Evolutionary conservation across 2,329 filamentous ascomycete genomes (phyloP).

Genomic region (Aspergillus viridinutans): DNA sequence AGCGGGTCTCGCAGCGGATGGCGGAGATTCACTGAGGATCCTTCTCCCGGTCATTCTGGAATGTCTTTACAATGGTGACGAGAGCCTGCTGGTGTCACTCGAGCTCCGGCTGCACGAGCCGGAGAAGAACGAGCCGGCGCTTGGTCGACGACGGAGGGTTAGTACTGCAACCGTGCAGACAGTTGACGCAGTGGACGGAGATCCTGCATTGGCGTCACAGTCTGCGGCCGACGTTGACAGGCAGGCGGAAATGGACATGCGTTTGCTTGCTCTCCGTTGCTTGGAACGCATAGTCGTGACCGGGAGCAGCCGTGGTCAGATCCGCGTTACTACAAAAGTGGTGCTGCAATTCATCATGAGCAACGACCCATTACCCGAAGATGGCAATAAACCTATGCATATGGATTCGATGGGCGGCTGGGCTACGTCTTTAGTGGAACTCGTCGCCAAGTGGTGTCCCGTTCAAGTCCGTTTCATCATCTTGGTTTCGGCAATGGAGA

Average conservation of each 20-base stretch:
- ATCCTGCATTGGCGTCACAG: constrained; percentile 62
- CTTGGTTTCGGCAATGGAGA: constrained; percentile 75
- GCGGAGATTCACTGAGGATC: constrained; percentile 69
- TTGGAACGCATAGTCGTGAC: constrained; percentile 80
- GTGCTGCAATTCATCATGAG: constrained; percentile 67
- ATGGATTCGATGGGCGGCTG: constrained; percentile 58
- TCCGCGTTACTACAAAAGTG: constrained; percentile 69
- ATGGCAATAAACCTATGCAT: constrained; percentile 37
- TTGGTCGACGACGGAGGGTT: constrained; percentile 61
- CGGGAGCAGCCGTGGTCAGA: constrained; percentile 71
- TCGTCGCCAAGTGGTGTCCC: constrained; percentile 80
- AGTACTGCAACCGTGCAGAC: constrained; percentile 77
- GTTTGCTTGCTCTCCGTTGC: constrained; percentile 77
- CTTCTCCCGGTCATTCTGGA: constrained; percentile 82
- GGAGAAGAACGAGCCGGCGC: constrained; percentile 65
- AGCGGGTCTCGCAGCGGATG: constrained; percentile 69
- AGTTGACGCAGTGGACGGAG: constrained; percentile 64
- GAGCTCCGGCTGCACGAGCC: constrained; percentile 63
- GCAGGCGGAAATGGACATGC: constrained; percentile 83
- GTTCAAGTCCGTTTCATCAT: constrained; percentile 94
- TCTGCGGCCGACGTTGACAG: constrained; percentile 85
- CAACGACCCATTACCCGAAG: constrained; percentile 53
- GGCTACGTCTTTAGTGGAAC: constrained; percentile 76
- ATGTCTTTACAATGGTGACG: constrained; percentile 66
- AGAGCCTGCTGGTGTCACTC: constrained; percentile 65